Evolutionary conservation across 148 eudicot species (phyloP).

Genomic region (Fagopyrum tataricum): DNA sequence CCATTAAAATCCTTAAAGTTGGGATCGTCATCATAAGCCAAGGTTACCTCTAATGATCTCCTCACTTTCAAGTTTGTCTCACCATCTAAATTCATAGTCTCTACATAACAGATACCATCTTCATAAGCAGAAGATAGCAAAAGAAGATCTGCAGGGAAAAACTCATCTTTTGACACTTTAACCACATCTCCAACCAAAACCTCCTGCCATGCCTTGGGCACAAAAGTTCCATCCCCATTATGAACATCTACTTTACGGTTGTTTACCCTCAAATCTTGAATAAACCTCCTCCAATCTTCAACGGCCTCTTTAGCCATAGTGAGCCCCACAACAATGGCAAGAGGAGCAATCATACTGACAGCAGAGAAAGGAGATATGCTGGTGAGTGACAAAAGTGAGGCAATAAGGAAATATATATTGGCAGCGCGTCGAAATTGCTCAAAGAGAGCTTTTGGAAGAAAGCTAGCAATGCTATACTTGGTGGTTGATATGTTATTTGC

Average conservation of each 20-base stretch:
- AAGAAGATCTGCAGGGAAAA: conserved; percentile 90
- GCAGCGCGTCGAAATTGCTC: conserved; percentile 97
- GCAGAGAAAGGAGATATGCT: conserved; percentile 72
- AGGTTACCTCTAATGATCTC: conserved; percentile 71
- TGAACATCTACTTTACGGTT: conserved; percentile 63
- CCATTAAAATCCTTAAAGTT: conserved; percentile 55
- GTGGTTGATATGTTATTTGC: conserved; percentile 84
- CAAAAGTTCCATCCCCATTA: conserved; percentile 52
- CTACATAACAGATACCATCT: conserved; percentile 95
- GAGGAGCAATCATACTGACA: conserved; percentile 88
- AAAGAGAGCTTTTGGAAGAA: conserved; percentile 80
- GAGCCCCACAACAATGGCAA: conserved; percentile 80
- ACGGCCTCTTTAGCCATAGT: conserved; percentile 92
- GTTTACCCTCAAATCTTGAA: conserved; percentile 85
- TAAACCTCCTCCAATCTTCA: conserved; percentile 85
- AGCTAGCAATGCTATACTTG: conserved; percentile 61
- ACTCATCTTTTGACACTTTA: conserved; percentile 77
- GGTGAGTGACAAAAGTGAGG: conserved; percentile 68
- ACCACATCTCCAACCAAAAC: conserved; percentile 80
- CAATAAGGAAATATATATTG: conserved; percentile 76
- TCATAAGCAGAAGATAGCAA: conserved; percentile 80
- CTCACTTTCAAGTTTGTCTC: conserved; percentile 92
- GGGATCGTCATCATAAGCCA: conserved; percentile 55
- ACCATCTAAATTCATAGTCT: conserved; percentile 97
- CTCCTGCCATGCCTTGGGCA: conserved; percentile 59